phyloP scores from a whole-genome alignment of 371 early-diverging fungal species.

The Mortierella sp. region DNA sequence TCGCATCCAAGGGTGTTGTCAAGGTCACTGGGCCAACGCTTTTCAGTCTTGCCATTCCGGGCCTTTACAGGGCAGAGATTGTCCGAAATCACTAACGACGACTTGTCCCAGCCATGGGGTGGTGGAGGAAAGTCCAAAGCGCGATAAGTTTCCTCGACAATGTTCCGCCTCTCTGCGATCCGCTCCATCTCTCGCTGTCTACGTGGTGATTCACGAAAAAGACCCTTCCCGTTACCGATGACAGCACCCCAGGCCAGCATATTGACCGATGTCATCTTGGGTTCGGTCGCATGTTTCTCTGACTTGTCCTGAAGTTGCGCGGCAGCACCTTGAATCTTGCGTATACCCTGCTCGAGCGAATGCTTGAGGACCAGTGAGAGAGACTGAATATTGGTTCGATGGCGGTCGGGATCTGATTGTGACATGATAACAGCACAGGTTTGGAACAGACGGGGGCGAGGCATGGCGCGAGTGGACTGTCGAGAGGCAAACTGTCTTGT shows the following conservation, averaged over 20 bases:
- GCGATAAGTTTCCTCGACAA: slow-evolving; percentile 31
- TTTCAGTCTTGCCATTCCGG: neutral
- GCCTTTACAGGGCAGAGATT: neutral
- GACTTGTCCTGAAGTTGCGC: neutral
- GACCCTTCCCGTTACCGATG: slow-evolving; percentile 49
- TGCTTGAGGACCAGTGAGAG: slow-evolving; percentile 28
- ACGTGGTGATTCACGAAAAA: slow-evolving; percentile 24
- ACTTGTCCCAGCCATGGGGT: slow-evolving; percentile 42
- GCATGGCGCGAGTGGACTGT: slow-evolving; percentile 13
- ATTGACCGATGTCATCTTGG: neutral
- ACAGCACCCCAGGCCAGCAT: slow-evolving; percentile 30
- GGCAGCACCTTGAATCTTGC: slow-evolving; percentile 15
- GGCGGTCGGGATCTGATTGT: slow-evolving; percentile 14
- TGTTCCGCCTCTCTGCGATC: slow-evolving; percentile 23
- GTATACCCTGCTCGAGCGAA: slow-evolving; percentile 25
- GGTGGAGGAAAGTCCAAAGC: slow-evolving; percentile 35
- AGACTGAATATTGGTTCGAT: slow-evolving; percentile 14
- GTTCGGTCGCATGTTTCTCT: neutral
- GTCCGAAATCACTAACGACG: slow-evolving; percentile 22
- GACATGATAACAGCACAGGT: slow-evolving; percentile 40
- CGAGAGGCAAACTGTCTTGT: slow-evolving; percentile 10
- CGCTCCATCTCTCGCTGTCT: slow-evolving; percentile 27
- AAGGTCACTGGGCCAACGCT: slow-evolving; percentile 25
- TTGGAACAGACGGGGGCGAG: slow-evolving; percentile 30
- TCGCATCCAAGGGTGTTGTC: slow-evolving; percentile 58